phyloP scores from a whole-genome alignment of 257 asterid genomes.

The Solanum chilense region DNA sequence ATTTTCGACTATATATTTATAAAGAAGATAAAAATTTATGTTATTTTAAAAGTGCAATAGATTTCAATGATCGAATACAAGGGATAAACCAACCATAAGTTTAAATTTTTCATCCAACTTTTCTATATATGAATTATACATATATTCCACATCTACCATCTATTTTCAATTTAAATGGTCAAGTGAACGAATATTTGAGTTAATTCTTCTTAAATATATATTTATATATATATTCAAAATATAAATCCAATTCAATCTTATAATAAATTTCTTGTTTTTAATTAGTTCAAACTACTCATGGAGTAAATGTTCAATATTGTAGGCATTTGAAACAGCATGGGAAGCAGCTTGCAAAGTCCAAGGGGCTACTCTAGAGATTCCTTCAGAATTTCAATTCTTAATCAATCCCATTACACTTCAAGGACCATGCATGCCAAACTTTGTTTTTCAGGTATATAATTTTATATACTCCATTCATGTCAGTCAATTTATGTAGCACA shows the following conservation, averaged over 20 bases:
- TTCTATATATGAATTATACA: neutral
- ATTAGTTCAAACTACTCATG: neutral
- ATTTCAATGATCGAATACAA: neutral
- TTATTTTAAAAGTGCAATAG: neutral
- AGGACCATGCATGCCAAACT: slow-evolving; percentile 74
- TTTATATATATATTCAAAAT: neutral
- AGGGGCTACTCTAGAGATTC: slow-evolving; percentile 45
- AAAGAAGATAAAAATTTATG: neutral
- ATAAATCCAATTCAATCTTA: neutral
- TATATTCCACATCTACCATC: neutral
- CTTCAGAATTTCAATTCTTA: slow-evolving; percentile 35
- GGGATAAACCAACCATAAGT: neutral
- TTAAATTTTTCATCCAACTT: neutral
- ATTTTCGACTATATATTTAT: neutral
- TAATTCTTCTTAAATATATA: too few relatives aligned
- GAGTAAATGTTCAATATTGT: neutral
- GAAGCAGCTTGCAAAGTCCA: slow-evolving; percentile 45
- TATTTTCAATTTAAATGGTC: neutral
- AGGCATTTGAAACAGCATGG: slow-evolving; percentile 78
- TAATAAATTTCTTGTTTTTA: neutral
- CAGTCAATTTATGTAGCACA: neutral
- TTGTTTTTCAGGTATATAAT: slow-evolving; percentile 42
- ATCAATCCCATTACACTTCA: slow-evolving; percentile 61
- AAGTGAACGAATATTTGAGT: neutral
- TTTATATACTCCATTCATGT: neutral